Conservation (phyloP, 2,329 filamentous ascomycete genomes). For the Fusarium sp. region DNA sequence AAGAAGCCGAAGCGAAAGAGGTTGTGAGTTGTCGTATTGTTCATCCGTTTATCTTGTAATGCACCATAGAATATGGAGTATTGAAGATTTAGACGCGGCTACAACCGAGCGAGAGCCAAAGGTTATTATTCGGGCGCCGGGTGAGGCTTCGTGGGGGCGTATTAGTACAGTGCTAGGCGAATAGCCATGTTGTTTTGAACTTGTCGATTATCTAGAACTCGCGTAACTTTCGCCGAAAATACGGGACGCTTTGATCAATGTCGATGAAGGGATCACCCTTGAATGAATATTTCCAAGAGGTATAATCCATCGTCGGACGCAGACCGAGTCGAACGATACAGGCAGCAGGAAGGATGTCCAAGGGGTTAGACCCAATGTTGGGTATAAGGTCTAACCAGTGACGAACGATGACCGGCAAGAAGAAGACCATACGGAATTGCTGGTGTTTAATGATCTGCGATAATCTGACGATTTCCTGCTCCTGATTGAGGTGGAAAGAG, state of each 20-base stretch:
- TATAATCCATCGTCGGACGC: constrained; percentile 20
- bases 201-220: constrained; percentile 2
- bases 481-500: background rate
- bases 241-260: constrained; percentile 26
- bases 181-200: constrained; percentile 6
- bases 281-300: constrained; percentile 17
- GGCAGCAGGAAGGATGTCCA: constrained; percentile 7
- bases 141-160: constrained; percentile 11
- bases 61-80: background rate
- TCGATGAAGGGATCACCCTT: constrained; percentile 14
- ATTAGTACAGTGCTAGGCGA: background rate
- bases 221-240: constrained; percentile 31
- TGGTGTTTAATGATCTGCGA: constrained; percentile 1
- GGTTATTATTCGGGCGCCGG: constrained; percentile 11
- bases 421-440: background rate
- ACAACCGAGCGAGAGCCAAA: constrained; percentile 20
- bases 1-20: constrained; percentile 32
- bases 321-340: constrained; percentile 30
- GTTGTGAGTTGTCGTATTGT: constrained; percentile 27
- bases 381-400: background rate
- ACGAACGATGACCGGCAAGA: background rate
- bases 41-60: constrained; percentile 15
- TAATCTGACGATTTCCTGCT: constrained; percentile 5
- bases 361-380: constrained; percentile 14
- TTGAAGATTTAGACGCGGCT: background rate